Conservation (phyloP, 805 yeast genomes). For the Zygotorulaspora chibaensis region DNA sequence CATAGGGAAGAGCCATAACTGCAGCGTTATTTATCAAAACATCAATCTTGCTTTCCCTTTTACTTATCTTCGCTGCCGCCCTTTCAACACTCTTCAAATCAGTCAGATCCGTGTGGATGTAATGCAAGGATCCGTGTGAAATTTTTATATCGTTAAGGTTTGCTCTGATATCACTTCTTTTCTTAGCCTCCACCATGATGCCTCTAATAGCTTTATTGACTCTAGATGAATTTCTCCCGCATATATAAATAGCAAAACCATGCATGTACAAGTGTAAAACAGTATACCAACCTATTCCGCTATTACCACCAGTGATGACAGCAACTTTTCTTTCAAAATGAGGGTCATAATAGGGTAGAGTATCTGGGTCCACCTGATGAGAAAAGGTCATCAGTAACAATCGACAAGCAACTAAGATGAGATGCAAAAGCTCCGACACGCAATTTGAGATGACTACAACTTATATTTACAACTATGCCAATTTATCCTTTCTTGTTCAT, state of each 20-base stretch:
- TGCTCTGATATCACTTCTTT: conserved; percentile 11
- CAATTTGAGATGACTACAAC: not conserved
- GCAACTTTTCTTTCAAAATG: conserved; percentile 53
- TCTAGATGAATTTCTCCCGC: conserved; percentile 59
- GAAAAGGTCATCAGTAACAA: not conserved
- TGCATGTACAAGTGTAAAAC: conserved; percentile 72
- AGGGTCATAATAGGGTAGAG: conserved; percentile 62
- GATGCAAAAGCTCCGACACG: not conserved
- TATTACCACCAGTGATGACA: conserved; percentile 74
- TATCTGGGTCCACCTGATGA: conserved; percentile 41
- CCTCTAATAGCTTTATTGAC: conserved; percentile 55
- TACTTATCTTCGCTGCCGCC: conserved; percentile 46
- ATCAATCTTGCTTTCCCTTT: conserved; percentile 49
- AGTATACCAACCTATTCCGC: conserved; percentile 77
- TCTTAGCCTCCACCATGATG: conserved; percentile 50
- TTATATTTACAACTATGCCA: not conserved
- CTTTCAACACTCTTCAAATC: conserved; percentile 43
- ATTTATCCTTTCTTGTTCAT: not conserved
- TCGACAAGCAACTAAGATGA: not conserved
- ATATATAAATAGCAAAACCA: conserved; percentile 71
- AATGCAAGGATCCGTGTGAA: conserved; percentile 25
- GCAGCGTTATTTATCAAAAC: conserved; percentile 76
- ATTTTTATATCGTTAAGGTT: conserved; percentile 8
- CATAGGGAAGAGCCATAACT: conserved; percentile 69
- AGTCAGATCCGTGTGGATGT: conserved; percentile 52